These are phyloP conservation scores for Melastoma malabathricum DNA, from an alignment of 345 rosid species.

Conservation along the genomic window DNA sequence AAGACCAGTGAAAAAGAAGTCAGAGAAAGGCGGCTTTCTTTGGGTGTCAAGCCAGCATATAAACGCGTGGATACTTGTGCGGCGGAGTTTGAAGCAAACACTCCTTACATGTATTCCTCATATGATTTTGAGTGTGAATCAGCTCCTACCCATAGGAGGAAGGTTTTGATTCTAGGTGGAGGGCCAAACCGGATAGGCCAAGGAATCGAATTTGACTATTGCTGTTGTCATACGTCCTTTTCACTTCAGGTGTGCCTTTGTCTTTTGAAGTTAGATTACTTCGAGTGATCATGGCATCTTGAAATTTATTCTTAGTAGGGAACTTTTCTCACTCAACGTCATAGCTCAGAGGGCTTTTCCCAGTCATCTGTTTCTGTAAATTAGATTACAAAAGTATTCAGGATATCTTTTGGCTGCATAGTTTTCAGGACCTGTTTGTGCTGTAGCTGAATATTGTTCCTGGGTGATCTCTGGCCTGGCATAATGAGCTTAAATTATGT, in stretches of 20 bases:
- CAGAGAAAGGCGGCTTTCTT: constrained; percentile 40
- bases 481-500: too few relatives aligned
- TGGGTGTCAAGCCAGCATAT: constrained; percentile 74
- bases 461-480: too few relatives aligned
- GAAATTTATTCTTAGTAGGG: background rate
- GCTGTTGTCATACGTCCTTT: constrained; percentile 94
- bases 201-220: constrained; percentile 97
- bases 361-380: too few relatives aligned
- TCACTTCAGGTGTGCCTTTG: constrained; percentile 67
- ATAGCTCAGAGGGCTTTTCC: too few relatives aligned
- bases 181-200: constrained; percentile 98
- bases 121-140: constrained; percentile 95
- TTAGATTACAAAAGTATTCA: too few relatives aligned
- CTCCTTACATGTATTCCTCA: constrained; percentile 94
- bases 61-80: constrained; percentile 98
- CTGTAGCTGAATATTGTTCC: too few relatives aligned
- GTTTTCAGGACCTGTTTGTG: too few relatives aligned
- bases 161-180: constrained; percentile 94
- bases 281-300: background rate
- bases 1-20: constrained; percentile 80
- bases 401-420: too few relatives aligned
- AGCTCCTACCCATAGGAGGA: constrained; percentile 58
- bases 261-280: background rate
- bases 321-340: too few relatives aligned
- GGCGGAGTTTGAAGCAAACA: constrained; percentile 94